phyloP scores from a whole-genome alignment of 106 monocot species.

The Dioscorea alata region DNA sequence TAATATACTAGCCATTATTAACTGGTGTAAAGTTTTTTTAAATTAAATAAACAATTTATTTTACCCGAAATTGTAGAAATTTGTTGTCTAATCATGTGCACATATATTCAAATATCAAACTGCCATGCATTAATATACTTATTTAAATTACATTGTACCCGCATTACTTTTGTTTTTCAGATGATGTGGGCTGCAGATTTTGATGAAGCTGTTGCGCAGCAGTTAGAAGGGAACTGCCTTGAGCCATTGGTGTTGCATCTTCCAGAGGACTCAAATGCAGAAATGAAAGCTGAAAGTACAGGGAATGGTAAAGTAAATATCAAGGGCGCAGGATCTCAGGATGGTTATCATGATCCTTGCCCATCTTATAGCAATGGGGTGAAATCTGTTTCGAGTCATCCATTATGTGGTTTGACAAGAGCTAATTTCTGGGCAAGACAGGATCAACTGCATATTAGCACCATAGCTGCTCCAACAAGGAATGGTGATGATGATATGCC shows the following conservation, averaged over 20 bases:
- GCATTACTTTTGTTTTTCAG: conserved; percentile 22
- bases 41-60: no score
- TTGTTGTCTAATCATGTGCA: no score
- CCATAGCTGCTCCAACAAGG: conserved; percentile 17
- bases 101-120: no score
- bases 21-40: no score
- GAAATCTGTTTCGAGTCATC: conserved; percentile 46
- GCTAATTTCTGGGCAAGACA: conserved; percentile 71
- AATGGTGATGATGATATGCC: conserved; percentile 69
- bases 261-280: conserved; percentile 17
- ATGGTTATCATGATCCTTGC: conserved; percentile 21
- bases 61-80: no score
- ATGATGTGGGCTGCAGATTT: conserved; percentile 99
- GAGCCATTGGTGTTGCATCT: conserved; percentile 58
- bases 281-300: conserved; percentile 12
- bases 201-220: conserved; percentile 60
- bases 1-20: no score
- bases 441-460: conserved; percentile 25
- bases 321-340: conserved; percentile 14
- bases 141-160: no score
- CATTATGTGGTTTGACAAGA: conserved; percentile 84
- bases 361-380: conserved; percentile 33
- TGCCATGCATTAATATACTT: no score
- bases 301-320: conserved; percentile 26
- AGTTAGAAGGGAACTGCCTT: conserved; percentile 73